Conservation (phyloP, 306 rosid genomes). For the Boehmeria nivea region DNA sequence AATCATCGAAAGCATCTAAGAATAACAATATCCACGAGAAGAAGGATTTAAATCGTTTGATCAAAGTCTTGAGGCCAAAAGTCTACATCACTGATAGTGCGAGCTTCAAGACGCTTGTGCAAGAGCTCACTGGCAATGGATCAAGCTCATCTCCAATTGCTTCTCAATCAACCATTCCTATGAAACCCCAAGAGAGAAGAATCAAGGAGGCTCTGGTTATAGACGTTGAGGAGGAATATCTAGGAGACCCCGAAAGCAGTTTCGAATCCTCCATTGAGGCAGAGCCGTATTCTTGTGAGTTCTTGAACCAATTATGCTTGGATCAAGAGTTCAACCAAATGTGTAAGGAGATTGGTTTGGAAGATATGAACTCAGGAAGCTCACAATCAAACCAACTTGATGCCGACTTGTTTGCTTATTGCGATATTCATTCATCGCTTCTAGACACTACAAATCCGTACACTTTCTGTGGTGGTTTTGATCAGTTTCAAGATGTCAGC, state of each 20-base stretch:
- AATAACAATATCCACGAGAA: not conserved
- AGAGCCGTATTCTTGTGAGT: too few species aligned
- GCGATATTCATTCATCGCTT: slow-evolving; percentile 29
- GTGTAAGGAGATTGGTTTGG: slow-evolving; percentile 13
- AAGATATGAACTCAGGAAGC: slow-evolving; percentile 3
- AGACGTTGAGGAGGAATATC: slow-evolving; percentile 13
- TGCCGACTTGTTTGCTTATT: slow-evolving; percentile 14
- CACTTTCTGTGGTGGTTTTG: slow-evolving; percentile 7
- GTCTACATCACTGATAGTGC: slow-evolving; percentile 40
- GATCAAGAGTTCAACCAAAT: slow-evolving; percentile 12
- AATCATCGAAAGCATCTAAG: slow-evolving; percentile 19
- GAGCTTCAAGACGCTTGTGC: slow-evolving; percentile 40
- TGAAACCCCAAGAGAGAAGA: not conserved
- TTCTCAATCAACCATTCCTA: too few species aligned
- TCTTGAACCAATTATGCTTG: not conserved
- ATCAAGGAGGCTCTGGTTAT: slow-evolving; percentile 3
- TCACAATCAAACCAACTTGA: slow-evolving; percentile 5
- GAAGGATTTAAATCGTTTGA: slow-evolving; percentile 24
- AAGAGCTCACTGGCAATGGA: slow-evolving; percentile 37
- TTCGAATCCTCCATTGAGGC: slow-evolving; percentile 19
- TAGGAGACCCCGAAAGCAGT: slow-evolving; percentile 7
- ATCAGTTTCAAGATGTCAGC: slow-evolving; percentile 26
- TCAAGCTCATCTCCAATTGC: not conserved
- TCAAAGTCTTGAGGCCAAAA: slow-evolving; percentile 31
- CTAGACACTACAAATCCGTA: slow-evolving; percentile 12